Percentiles rank a stretch among this genome's conserved stretches.
Conservation (phyloP, 139 green algal genomes). For the Yamagishiella unicocca region DNA sequence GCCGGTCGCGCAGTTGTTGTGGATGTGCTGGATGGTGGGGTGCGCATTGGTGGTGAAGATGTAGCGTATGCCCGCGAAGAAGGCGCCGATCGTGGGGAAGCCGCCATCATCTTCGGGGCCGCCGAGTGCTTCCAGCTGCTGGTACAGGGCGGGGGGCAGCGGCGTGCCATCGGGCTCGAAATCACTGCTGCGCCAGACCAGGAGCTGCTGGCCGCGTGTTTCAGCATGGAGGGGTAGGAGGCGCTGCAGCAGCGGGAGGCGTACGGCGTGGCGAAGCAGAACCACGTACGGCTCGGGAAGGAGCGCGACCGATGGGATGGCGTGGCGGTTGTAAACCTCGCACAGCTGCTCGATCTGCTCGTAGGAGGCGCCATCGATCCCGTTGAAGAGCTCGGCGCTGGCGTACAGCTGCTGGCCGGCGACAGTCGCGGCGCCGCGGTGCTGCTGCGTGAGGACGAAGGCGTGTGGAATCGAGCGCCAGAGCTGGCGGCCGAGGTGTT, state of each 20-base stretch:
- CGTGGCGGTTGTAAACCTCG: not conserved
- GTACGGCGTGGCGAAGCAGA: not conserved
- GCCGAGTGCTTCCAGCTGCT: not conserved
- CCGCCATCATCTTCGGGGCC: not conserved
- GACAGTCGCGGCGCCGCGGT: not conserved
- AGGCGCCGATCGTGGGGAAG: not conserved
- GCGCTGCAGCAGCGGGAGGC: not conserved
- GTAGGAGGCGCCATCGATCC: not conserved
- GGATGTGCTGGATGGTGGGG: not conserved
- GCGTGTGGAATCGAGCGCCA: not conserved
- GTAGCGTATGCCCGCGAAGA: not conserved
- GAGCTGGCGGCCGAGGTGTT: not conserved
- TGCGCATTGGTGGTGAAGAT: slow-evolving; percentile 1
- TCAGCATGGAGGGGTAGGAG: not conserved
- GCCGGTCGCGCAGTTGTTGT: slow-evolving; percentile 2
- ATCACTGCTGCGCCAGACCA: slow-evolving; percentile 2
- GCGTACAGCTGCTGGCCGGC: not conserved
- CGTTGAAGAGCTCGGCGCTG: not conserved
- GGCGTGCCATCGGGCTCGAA: not conserved
- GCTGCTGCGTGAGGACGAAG: not conserved
- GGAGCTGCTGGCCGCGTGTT: not conserved
- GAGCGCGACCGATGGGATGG: not conserved
- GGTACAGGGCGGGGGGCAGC: not conserved
- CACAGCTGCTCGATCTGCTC: not conserved
- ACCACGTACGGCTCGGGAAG: not conserved